phyloP scores from a whole-genome alignment of 2,329 filamentous ascomycete genomes.

The Metarhizium robertsii region DNA sequence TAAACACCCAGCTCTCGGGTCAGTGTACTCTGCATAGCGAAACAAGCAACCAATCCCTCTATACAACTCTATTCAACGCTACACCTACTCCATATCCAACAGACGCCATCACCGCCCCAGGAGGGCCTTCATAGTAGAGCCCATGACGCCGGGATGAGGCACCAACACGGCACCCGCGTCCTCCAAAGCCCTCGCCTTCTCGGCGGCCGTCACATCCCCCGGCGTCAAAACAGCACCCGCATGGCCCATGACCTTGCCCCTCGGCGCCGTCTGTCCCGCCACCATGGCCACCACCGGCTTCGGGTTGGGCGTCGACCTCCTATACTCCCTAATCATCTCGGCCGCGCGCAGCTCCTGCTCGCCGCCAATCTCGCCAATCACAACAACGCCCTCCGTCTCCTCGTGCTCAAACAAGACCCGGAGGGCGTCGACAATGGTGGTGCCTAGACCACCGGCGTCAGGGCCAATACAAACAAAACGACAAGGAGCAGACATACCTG shows the following conservation, averaged over 20 bases:
- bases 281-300: constrained; percentile 59
- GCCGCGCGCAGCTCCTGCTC: constrained; percentile 62
- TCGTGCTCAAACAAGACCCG: constrained; percentile 57
- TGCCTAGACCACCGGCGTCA: constrained; percentile 22
- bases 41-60: too few species aligned
- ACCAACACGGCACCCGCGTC: constrained; percentile 27
- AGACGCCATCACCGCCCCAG: constrained; percentile 9
- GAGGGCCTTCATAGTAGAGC: constrained; percentile 22
- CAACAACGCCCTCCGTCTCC: constrained; percentile 61
- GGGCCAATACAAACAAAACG: neutral
- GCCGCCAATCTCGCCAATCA: constrained; percentile 66
- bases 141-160: constrained; percentile 29
- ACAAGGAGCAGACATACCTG: constrained; percentile 31
- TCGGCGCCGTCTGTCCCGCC: constrained; percentile 52
- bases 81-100: too few species aligned
- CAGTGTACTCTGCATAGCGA: too few species aligned
- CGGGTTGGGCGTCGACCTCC: constrained; percentile 41
- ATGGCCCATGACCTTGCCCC: constrained; percentile 60
- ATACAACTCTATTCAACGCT: too few species aligned
- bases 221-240: constrained; percentile 50
- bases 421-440: constrained; percentile 62
- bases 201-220: constrained; percentile 20
- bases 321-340: constrained; percentile 60
- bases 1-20: too few species aligned
- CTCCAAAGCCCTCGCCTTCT: constrained; percentile 23